phyloP scores from a whole-genome alignment of 2,329 filamentous ascomycete genomes.

The Westerdykella aurantiaca region DNA sequence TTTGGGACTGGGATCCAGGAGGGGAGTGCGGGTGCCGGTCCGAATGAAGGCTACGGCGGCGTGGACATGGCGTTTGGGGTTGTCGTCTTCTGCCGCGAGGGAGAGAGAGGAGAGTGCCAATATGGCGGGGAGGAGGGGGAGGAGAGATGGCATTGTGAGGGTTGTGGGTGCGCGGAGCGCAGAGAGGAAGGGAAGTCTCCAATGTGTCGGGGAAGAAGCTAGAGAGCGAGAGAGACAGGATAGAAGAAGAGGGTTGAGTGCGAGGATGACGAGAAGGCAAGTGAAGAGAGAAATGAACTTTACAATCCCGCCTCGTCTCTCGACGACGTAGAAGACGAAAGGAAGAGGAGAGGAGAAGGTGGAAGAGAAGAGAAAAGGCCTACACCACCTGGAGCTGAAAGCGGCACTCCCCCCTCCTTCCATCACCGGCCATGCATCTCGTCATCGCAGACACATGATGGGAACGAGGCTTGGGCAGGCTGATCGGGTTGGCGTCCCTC shows the following conservation, averaged over 20 bases:
- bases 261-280: neutral
- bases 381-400: too few species aligned
- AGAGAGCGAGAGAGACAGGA: neutral
- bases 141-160: slow-evolving; percentile 23
- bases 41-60: slow-evolving; percentile 50
- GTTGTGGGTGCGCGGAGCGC: slow-evolving; percentile 4
- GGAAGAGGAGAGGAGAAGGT: neutral
- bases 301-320: too few species aligned
- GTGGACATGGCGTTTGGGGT: slow-evolving; percentile 35
- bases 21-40: slow-evolving; percentile 52
- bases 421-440: too few species aligned
- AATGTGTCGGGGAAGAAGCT: too few species aligned
- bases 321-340: too few species aligned
- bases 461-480: neutral
- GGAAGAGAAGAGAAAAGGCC: neutral
- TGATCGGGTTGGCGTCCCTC: too few species aligned
- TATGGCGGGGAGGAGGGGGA: slow-evolving; percentile 14
- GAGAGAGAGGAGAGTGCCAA: slow-evolving; percentile 14
- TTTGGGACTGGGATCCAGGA: slow-evolving; percentile 23
- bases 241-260: neutral
- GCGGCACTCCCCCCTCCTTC: too few species aligned
- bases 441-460: neutral
- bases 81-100: slow-evolving; percentile 15
- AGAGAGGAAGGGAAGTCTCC: too few species aligned
- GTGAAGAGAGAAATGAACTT: neutral